A percentile compares a stretch with the other conserved stretches of the same genome.
phyloP scores from a whole-genome alignment of 1,284 basidiomycete genomes.

The Polyporus tsugae region DNA sequence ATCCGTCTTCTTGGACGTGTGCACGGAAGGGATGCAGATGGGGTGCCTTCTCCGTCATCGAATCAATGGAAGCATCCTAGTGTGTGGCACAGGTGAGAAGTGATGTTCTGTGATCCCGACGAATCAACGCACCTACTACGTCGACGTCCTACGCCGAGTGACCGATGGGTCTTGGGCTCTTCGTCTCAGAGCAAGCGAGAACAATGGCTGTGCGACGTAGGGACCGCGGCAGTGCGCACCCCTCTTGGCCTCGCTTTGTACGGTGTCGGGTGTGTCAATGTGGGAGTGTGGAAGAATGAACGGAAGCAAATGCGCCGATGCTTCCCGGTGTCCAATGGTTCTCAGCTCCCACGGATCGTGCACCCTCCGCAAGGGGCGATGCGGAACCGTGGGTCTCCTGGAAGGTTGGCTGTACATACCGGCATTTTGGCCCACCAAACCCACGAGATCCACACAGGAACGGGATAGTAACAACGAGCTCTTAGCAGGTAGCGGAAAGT shows the following conservation, averaged over 20 bases:
- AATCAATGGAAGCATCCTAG: neutral
- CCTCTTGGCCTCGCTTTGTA: neutral
- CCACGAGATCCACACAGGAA: too few relatives aligned
- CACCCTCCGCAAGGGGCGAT: neutral
- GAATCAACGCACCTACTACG: neutral
- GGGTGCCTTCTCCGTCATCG: neutral
- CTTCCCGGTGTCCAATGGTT: neutral
- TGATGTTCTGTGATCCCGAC: neutral
- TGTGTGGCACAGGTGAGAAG: neutral
- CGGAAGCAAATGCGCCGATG: neutral
- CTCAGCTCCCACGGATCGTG: neutral
- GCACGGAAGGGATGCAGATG: neutral
- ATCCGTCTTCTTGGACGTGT: neutral
- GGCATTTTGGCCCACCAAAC: too few relatives aligned
- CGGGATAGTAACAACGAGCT: too few relatives aligned
- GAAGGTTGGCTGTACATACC: neutral
- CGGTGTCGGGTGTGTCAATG: neutral
- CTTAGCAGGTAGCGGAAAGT: neutral
- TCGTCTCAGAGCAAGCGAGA: neutral
- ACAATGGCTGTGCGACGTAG: neutral
- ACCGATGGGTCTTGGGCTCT: neutral
- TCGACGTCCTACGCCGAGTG: neutral
- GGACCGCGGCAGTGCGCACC: neutral
- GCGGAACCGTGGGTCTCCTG: neutral
- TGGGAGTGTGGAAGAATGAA: neutral